These are phyloP conservation scores for Daldinia eschscholtzii DNA, from an alignment of 2,329 filamentous ascomycete genomes.

Conservation along the genomic window DNA sequence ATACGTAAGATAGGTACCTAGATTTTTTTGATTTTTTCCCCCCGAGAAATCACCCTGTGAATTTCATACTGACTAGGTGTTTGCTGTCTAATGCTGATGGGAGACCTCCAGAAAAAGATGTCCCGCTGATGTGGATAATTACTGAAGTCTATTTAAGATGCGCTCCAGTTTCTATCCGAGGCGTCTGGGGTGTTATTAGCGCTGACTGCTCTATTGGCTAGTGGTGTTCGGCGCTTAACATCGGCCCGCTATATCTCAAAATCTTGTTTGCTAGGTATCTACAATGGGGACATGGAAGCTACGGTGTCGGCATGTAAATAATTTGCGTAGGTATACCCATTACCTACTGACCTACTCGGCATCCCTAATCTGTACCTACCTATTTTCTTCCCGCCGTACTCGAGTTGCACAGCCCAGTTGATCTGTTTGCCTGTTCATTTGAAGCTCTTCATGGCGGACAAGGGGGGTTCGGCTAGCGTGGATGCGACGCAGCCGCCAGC, in stretches of 20 bases:
- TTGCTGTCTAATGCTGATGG: slow-evolving; percentile 8
- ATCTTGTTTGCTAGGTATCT: slow-evolving; percentile 11
- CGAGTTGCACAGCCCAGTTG: not conserved
- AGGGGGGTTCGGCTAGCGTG: not conserved
- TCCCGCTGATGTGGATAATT: slow-evolving; percentile 13
- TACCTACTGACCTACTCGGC: not conserved
- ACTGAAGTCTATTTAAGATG: slow-evolving; percentile 37
- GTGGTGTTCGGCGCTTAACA: slow-evolving; percentile 32
- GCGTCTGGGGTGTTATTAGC: slow-evolving; percentile 34
- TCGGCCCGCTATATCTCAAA: slow-evolving; percentile 7
- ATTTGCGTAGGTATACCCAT: not conserved
- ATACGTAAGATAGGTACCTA: not conserved
- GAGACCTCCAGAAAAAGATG: slow-evolving; percentile 22
- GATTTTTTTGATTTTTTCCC: not conserved
- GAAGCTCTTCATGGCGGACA: not conserved
- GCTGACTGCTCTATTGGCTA: slow-evolving; percentile 32
- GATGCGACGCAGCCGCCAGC: slow-evolving; percentile 35
- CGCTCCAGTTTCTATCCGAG: slow-evolving; percentile 5
- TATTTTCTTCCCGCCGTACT: not conserved
- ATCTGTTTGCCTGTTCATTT: not conserved
- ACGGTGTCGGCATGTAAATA: not conserved
- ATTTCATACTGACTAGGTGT: not conserved
- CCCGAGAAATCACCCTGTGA: not conserved
- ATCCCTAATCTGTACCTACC: not conserved
- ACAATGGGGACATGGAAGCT: not conserved